Percentiles rank a stretch among this genome's conserved stretches.
Conservation (phyloP, 352 stramenopile genomes). For the Thraustochytrium sp. region DNA sequence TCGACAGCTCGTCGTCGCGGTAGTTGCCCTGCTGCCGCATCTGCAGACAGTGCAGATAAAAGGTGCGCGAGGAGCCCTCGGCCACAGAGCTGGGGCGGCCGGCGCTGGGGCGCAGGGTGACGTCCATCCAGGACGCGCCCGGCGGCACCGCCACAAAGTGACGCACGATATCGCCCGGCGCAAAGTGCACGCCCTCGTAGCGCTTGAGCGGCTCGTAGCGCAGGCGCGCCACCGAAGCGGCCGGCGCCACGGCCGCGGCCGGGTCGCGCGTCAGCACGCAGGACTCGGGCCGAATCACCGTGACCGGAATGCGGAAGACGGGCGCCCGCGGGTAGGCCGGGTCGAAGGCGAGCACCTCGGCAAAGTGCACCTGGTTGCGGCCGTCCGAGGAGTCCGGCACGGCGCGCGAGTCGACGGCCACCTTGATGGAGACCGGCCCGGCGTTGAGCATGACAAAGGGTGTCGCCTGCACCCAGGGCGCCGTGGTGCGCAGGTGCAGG, state of each 20-base stretch:
- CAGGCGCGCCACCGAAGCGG: conserved; percentile 45
- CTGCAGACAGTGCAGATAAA: conserved; percentile 81
- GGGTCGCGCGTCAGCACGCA: conserved; percentile 43
- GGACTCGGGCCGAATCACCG: conserved; percentile 71
- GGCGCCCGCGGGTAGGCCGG: conserved; percentile 54
- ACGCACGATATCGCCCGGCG: conserved; percentile 62
- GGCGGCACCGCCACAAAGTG: conserved; percentile 70
- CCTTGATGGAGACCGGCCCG: conserved; percentile 46
- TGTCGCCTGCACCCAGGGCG: conserved; percentile 76
- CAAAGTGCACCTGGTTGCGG: conserved; percentile 19
- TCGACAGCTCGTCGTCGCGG: conserved; percentile 47
- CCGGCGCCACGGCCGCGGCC: conserved; percentile 58
- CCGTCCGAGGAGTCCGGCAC: conserved; percentile 2
- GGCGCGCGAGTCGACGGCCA: neutral
- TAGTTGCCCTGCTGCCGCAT: conserved; percentile 71
- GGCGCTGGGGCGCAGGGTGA: conserved; percentile 59
- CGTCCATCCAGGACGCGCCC: conserved; percentile 73
- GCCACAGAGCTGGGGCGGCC: neutral
- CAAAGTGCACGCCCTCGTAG: conserved; percentile 19
- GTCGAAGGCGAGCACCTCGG: neutral
- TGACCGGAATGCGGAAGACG: conserved; percentile 82
- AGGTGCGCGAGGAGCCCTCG: conserved; percentile 47
- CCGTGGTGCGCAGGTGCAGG: conserved; percentile 67
- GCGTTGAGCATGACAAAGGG: conserved; percentile 76
- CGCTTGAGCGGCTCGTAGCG: neutral